Percentiles rank a stretch among this genome's conserved stretches.
phyloP scores from a whole-genome alignment of 805 yeast genomes.

The Kazachstania taianensis region DNA sequence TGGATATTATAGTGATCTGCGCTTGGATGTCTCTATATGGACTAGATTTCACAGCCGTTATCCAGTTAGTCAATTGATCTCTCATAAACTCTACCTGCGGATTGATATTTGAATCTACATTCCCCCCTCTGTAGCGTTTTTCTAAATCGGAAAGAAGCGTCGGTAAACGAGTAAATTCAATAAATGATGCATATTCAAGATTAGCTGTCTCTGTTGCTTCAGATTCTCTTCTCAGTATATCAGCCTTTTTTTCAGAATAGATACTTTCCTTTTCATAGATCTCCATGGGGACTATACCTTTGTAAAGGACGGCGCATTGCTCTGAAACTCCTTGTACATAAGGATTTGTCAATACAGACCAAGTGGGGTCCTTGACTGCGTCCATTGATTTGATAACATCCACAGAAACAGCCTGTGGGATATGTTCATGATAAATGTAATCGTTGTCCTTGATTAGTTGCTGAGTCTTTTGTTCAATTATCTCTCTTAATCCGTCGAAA shows the following conservation, averaged over 20 bases:
- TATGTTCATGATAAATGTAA: conserved; percentile 68
- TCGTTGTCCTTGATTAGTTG: conserved; percentile 73
- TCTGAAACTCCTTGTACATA: conserved; percentile 32
- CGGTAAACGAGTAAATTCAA: conserved; percentile 75
- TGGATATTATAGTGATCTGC: conserved; percentile 31
- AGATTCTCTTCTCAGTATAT: conserved; percentile 56
- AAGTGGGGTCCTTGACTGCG: conserved; percentile 58
- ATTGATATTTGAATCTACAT: conserved; percentile 13
- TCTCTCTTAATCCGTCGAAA: conserved; percentile 24
- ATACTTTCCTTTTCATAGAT: conserved; percentile 81
- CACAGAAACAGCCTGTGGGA: conserved; percentile 44
- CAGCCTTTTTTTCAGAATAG: conserved; percentile 85
- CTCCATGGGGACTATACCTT: conserved; percentile 70
- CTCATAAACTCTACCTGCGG: conserved; percentile 22
- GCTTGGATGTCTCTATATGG: conserved; percentile 19
- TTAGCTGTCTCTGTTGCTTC: conserved; percentile 71
- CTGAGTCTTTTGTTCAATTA: conserved; percentile 30
- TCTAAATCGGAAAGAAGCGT: conserved; percentile 48
- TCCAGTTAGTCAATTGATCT: conserved; percentile 26
- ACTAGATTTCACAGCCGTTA: conserved; percentile 19
- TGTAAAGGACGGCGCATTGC: conserved; percentile 48
- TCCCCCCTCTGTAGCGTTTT: conserved; percentile 24
- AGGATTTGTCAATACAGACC: conserved; percentile 43
- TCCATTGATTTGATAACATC: conserved; percentile 39
- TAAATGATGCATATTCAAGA: conserved; percentile 65